Evolutionary conservation across 2,329 filamentous ascomycete genomes (phyloP), one percentile per base, ranked within the genome.

Genomic region (Microsporum ferrugineum): DNA sequence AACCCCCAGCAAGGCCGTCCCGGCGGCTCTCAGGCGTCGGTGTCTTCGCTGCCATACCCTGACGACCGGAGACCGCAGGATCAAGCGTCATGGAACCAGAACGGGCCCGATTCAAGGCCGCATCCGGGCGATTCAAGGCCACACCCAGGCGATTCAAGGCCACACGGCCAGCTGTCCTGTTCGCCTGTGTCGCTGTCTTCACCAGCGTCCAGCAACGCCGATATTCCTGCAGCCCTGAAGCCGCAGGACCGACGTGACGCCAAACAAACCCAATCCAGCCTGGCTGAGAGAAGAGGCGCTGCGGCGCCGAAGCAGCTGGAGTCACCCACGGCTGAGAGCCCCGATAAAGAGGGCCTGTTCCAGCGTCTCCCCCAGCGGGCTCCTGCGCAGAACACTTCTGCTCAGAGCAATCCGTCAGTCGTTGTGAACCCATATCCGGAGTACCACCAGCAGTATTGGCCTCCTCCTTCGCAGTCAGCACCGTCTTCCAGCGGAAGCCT

Each of bases 211-310:
- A 70, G 68, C 60, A 68, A 69, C 6, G 65, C 65, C 8, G 72
- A 76, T 53, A 75, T 76, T 64, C 76, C 76, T 36, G 59, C 71
- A 27, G 71, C 74, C 58, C 66, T 77, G 66, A 74, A 75, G 55
- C 73, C 74, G 66, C 67, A 72, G 66, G 69, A 73, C 72, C 65
- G 75, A 65, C 81, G 84, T 57, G 76, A 87, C 68, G 80, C 81
- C 4, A 72, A 73, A 63, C 78, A 66, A 79, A 79, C 63, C 77
- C 82, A 33, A 71, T 77, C 66, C 78, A 87, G 68, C 78, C 78
- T 96, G 62, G 90, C 89, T 17, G 90, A 96, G 76, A 82, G 91
- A 66, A 83, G 91, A 69, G 89, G 88, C 29, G 85, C 82, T 5
- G 70, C 69, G 5, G 89, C 90, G 29, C 91, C 89, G 70, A 88